Conservation (phyloP, 2,329 filamentous ascomycete genomes). For the Macrophomina phaseolina region DNA sequence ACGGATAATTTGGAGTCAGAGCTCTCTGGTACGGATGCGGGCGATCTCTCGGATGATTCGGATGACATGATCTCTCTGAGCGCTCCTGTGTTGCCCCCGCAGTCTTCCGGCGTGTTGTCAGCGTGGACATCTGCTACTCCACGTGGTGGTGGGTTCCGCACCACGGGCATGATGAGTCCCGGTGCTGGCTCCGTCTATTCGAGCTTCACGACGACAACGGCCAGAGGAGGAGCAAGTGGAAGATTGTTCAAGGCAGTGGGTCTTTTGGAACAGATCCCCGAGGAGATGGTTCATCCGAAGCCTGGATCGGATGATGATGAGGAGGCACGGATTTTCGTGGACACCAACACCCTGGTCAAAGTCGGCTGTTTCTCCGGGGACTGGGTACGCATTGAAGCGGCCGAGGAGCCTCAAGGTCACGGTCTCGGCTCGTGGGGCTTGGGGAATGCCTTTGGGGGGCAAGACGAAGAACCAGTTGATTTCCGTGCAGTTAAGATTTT, state of each 20-base stretch:
- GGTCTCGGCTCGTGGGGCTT: conserved; percentile 71
- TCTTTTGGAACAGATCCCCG: conserved; percentile 72
- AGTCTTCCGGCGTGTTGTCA: conserved; percentile 78
- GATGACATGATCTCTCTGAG: conserved; percentile 93
- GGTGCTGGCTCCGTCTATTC: conserved; percentile 78
- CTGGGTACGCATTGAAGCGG: conserved; percentile 85
- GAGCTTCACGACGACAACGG: conserved; percentile 82
- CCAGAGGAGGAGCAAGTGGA: conserved; percentile 72
- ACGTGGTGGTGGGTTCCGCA: conserved; percentile 71
- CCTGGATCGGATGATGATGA: conserved; percentile 86
- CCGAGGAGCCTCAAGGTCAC: conserved; percentile 73
- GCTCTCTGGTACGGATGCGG: conserved; percentile 68
- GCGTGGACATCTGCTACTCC: conserved; percentile 82
- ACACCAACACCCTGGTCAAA: conserved; percentile 81
- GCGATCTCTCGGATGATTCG: conserved; percentile 86
- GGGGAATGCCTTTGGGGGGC: conserved; percentile 65
- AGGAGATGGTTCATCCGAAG: conserved; percentile 83
- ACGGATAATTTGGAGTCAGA: conserved; percentile 60
- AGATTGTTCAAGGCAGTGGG: conserved; percentile 86
- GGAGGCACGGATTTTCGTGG: conserved; percentile 85
- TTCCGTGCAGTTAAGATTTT: conserved; percentile 91
- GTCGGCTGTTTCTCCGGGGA: conserved; percentile 97
- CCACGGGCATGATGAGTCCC: conserved; percentile 79
- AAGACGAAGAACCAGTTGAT: conserved; percentile 60
- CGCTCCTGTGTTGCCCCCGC: conserved; percentile 77